These are phyloP conservation scores for Coniella lustricola DNA, from an alignment of 2,329 filamentous ascomycete genomes.

Conservation along the genomic window DNA sequence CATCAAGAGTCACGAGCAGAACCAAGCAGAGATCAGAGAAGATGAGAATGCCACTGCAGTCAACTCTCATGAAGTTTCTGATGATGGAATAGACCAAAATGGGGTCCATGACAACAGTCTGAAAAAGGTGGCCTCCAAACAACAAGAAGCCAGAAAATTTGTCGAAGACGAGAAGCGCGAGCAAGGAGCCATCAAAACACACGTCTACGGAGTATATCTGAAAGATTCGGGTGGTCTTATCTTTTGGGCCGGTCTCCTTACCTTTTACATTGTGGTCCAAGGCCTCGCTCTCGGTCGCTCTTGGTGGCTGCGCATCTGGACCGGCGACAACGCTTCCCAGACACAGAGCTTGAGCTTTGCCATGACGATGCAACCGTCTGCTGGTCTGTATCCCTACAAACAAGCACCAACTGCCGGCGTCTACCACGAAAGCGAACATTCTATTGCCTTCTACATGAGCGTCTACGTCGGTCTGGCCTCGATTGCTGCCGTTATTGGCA, in stretches of 20 bases:
- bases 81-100: conserved; percentile 33
- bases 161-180: conserved; percentile 70
- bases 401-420: conserved; percentile 16
- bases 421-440: conserved; percentile 25
- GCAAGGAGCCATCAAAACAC: conserved; percentile 58
- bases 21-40: conserved; percentile 35
- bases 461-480: conserved; percentile 60
- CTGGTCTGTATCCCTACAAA: conserved; percentile 32
- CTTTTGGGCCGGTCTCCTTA: conserved; percentile 50
- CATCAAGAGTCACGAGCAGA: conserved; percentile 51
- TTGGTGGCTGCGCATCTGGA: conserved; percentile 62
- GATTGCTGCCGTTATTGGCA: conserved; percentile 50
- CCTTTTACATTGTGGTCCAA: conserved; percentile 50
- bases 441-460: conserved; percentile 56
- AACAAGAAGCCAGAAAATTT: conserved; percentile 55
- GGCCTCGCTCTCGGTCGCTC: conserved; percentile 48
- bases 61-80: conserved; percentile 45
- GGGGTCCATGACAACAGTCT: conserved; percentile 34
- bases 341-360: conserved; percentile 35
- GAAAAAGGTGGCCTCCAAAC: conserved; percentile 44
- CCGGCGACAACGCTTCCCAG: conserved; percentile 30
- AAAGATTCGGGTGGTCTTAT: conserved; percentile 55
- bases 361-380: conserved; percentile 39
- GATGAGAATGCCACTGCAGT: conserved; percentile 47
- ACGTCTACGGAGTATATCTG: conserved; percentile 63